Evolutionary conservation across 2,329 filamentous ascomycete genomes (phyloP), one percentile per base, ranked within the genome.

Genomic region (Phialocephala subalpina): DNA sequence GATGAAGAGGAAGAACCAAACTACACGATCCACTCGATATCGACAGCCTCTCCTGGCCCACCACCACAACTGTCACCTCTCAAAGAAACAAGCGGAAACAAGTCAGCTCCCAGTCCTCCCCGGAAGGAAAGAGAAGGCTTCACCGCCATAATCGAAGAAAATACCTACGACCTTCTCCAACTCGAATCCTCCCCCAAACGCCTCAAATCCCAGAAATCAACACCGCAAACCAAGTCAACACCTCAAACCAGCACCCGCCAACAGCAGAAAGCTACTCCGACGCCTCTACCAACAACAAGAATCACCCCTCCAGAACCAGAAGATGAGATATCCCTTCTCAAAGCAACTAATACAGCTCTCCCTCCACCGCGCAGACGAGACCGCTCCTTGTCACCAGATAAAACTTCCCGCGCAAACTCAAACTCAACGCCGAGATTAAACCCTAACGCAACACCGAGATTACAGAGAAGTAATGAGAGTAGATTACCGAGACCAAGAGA

Each of bases 141-240:
- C 67, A 78, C 79, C 0, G 80, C 82, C 1, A 83, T 83, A 33
- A 65, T 80, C 1, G 83, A 86, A 68, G 84, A 86, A 66, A 82
- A 81, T 27, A 81, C 80, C 0, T 78, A 77, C 69, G 82, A 85
- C 16, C 70, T 83, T 1, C 75, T 76, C 0, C 77, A 78, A 66
- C 71, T 80, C 61, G 68, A 77, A 20, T 40, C 45, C 20, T 71
- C 78, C 4, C 64, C 78, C 59, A 78, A 77, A 66, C 65, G 29
- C 20, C 29, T 65, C 67, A 49, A 58, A 11, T 66, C 67, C 7
- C 66, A 71, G 60, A 66, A 73, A 38, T 73, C 73, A 1, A 71
- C 29, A 33, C 29, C 29, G 4, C 29, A 33, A 33, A 33, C 29
- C 67, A 20, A 67, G 70, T 36, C 69, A 68, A 36, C 67, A 20